A percentile compares a stretch with the other conserved stretches of the same genome.
Evolutionary conservation across 2,329 filamentous ascomycete genomes (phyloP).

Genomic region (Fusarium chaquense): DNA sequence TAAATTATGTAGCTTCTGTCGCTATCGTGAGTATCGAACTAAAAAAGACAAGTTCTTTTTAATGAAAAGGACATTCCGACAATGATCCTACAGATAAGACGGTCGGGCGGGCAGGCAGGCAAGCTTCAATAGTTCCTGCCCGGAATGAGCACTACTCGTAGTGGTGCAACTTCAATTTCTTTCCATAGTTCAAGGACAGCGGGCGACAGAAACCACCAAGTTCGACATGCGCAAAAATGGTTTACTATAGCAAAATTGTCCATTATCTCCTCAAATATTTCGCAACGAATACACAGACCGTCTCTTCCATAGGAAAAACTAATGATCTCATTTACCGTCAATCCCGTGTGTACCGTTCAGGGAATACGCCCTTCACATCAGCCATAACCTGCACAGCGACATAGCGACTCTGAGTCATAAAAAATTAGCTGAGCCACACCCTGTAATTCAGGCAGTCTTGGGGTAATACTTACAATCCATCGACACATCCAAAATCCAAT

Average conservation of each 20-base stretch:
- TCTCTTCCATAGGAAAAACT: too few species aligned
- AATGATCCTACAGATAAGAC: neutral
- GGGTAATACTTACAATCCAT: neutral
- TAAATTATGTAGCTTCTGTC: neutral
- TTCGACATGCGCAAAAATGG: neutral
- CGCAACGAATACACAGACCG: too few species aligned
- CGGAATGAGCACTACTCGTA: neutral
- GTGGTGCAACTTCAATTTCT: neutral
- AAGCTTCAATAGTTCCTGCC: neutral
- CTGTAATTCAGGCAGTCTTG: neutral
- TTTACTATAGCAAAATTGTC: neutral
- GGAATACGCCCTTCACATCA: neutral
- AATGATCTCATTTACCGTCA: neutral
- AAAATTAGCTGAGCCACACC: neutral
- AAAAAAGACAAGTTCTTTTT: accelerated
- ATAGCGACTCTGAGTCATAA: neutral
- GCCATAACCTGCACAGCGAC: neutral
- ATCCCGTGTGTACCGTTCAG: neutral
- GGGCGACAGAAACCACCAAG: neutral
- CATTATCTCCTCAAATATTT: neutral
- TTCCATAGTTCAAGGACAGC: neutral
- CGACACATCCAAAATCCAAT: slow-evolving; percentile 6
- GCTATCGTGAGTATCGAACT: accelerated
- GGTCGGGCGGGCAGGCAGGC: too few species aligned
- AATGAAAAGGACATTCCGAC: neutral